Conservation (phyloP, 1,284 basidiomycete genomes). For the Ceratobasidium sp. region DNA sequence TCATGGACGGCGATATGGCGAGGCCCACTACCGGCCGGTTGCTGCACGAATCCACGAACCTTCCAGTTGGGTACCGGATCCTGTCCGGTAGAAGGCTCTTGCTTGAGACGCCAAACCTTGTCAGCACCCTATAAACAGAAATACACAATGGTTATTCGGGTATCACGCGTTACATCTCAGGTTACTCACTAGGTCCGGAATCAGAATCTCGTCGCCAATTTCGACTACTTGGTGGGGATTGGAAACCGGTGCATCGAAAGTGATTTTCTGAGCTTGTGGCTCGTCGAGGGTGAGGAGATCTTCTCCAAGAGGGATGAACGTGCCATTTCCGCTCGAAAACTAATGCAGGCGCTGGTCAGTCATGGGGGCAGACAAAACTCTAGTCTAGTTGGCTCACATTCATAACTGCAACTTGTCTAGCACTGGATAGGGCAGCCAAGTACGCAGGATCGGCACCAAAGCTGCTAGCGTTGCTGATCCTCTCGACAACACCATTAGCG, state of each 20-base stretch:
- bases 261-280: conserved; percentile 22
- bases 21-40: conserved; percentile 75
- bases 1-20: conserved; percentile 70
- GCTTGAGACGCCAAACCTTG: conserved; percentile 54
- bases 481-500: conserved; percentile 14
- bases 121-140: conserved; percentile 48
- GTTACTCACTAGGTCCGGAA: conserved; percentile 44
- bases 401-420: conserved; percentile 37
- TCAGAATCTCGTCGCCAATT: conserved; percentile 29
- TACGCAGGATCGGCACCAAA: conserved; percentile 41
- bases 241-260: conserved; percentile 29
- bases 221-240: conserved; percentile 43
- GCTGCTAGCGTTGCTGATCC: conserved; percentile 19
- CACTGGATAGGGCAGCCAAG: background rate
- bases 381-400: conserved; percentile 16
- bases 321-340: conserved; percentile 36
- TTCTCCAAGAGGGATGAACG: conserved; percentile 29
- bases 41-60: conserved; percentile 73
- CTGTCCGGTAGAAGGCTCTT: conserved; percentile 51
- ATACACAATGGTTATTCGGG: background rate
- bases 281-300: conserved; percentile 28
- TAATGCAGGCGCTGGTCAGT: background rate
- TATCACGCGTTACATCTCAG: background rate
- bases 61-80: conserved; percentile 59
- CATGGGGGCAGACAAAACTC: background rate